Evolutionary conservation across 176 grass and related monocot genomes (phyloP), one percentile per base, ranked within the genome.

Genomic region (Oryza rufipogon): DNA sequence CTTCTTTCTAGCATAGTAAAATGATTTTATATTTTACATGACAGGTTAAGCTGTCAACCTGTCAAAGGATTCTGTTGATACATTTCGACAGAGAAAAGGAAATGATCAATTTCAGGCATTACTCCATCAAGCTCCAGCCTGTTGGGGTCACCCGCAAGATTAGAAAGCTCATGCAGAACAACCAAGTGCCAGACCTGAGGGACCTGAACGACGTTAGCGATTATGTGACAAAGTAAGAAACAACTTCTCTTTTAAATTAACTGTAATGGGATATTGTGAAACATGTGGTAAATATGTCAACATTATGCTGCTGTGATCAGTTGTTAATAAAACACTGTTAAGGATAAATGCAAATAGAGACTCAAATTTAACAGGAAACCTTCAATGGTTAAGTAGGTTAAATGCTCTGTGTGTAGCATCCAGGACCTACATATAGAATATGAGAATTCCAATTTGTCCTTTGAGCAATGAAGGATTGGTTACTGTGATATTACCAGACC

Each of bases 211-310:
- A 93, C 80, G 91, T 90, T 80, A 93, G 91, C 9, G 88, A 93
- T 78, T 93, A 72, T 41, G 75, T 93, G 54, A 93, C 88, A 69
- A 93, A 83, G 91, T 93, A 93, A 93, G 85, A 83, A 44, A 25
- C 11, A 6, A 60, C 12, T 58, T 65, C 5, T 23, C 66, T 67
- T 68, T 20, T 32, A 63, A 63, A 23, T 1, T 42, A 34, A 34
- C 46, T 56, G 9, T 72, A 22, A 52, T 39, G 73, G 8, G 36
- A 47, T 73, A 30, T 58, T 71, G 8, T 7, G 11, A 58, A n/a
- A 4, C 69, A 66, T 28, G 42, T 36, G 58, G 11, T 51, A 75
- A 34, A 13, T 81, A 56, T 25, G 17, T 17, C 28, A 81, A 19
- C 32, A 70, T 19, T 13, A 25, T 7, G 11, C 9, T 47, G 23